Base-by-base conservation (phyloP, 345 rosid genomes). In the Eutrema japonicum region DNA sequence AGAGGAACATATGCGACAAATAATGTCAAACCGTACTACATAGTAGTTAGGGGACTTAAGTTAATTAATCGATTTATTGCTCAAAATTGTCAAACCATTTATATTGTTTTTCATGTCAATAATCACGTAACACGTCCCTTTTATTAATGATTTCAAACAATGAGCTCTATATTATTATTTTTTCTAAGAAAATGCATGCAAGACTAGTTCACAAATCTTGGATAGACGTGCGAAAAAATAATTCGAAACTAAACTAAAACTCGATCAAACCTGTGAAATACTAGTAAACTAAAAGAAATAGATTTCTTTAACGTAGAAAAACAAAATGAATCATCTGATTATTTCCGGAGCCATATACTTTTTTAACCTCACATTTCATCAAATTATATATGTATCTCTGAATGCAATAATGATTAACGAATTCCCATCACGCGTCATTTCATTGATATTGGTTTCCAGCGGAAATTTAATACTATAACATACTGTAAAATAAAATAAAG, bases 1-100 rank as follows among this genome's bases (percentile, higher is more conserved):
- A 75, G 61, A 68, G 8, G 33, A 43, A 61, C 60, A 43, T 27
- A 43, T 59, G 49, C 42, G 47, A 59, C 33, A 59, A 67, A 59
- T 35, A 50, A 33, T 66, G 62, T 68, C 73, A 75, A 60, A 51
- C 63, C 53, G 30, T 67, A 32, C 54, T 10, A 51, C 12, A 54
- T 73, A 74, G 38, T 40, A 40, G 61, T 18, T 50, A 41, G 37
- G 40, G 47, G 8, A 33, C 41, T 60, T 42, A 10, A 33, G 14
- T 43, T 41, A 46, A 26, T 14, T 14, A 54, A 72, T 13, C 22
- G 2, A 46, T 30, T 32, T 54, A 16, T 12, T 63, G 55, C 33
- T 72, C 63, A 72, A 41, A 57, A n/a, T 69, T 42, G 68, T 67
- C 78, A 74, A 74, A 41, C 54, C 67, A 43, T 48, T 38, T 48